phyloP scores from a whole-genome alignment of 805 yeast species.

The Cyberlindnera misumaiensis region DNA sequence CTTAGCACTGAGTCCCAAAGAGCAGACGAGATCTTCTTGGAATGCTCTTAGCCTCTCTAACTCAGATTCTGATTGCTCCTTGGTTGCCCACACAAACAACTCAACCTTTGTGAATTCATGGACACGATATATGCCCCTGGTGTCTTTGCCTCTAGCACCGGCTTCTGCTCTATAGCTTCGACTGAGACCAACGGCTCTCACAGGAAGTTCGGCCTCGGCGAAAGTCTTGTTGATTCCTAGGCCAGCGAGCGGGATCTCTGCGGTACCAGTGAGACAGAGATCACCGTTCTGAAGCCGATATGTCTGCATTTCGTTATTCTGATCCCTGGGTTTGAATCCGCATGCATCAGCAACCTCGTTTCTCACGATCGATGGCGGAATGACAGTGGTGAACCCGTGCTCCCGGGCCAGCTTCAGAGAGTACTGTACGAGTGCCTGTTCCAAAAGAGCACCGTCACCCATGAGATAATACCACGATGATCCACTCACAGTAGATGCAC shows the following conservation, averaged over 20 bases:
- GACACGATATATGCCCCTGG: constrained; percentile 87
- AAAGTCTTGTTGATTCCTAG: constrained; percentile 49
- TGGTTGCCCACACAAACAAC: constrained; percentile 65
- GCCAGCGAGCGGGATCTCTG: constrained; percentile 92
- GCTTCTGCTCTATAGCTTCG: constrained; percentile 94
- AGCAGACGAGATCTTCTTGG: constrained; percentile 57
- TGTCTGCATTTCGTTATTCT: constrained; percentile 78
- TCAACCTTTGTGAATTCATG: constrained; percentile 97
- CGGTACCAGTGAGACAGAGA: constrained; percentile 82
- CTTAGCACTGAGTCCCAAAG: constrained; percentile 73
- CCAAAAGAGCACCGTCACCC: constrained; percentile 82
- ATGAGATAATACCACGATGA: constrained; percentile 78
- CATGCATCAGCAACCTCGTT: constrained; percentile 77
- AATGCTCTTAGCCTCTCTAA: constrained; percentile 55
- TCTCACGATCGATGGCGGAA: constrained; percentile 84
- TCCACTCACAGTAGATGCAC: constrained; percentile 74
- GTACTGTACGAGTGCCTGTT: constrained; percentile 83
- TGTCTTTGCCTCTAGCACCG: constrained; percentile 90
- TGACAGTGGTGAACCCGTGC: constrained; percentile 60
- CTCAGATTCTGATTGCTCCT: constrained; percentile 39
- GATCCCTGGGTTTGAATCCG: constrained; percentile 92
- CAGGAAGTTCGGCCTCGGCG: constrained; percentile 38
- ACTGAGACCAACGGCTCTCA: constrained; percentile 69
- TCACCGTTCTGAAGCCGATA: constrained; percentile 52
- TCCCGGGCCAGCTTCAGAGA: constrained; percentile 60